A percentile compares a stretch with the other conserved stretches of the same genome.
These are phyloP conservation scores for Mimosa bimucronata DNA, from an alignment of 306 rosid genomes.

Conservation along the genomic window DNA sequence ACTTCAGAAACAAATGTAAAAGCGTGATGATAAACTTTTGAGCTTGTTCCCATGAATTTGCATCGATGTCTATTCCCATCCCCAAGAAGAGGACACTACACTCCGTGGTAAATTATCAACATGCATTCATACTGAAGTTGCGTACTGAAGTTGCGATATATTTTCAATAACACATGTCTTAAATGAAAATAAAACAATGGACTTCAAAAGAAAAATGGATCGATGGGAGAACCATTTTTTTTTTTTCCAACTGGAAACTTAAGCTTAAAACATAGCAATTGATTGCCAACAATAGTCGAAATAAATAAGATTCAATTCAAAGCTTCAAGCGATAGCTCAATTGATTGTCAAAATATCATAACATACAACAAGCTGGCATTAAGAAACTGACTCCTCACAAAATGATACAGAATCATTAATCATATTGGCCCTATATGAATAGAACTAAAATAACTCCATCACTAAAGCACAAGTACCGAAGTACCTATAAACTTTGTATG, in stretches of 20 bases:
- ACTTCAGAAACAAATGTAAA: slow-evolving; percentile 7
- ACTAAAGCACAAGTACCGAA: slow-evolving; percentile 40
- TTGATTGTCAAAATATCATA: slow-evolving; percentile 18
- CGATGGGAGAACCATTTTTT: neutral
- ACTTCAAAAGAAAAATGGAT: neutral
- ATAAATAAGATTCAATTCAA: slow-evolving; percentile 16
- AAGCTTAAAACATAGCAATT: neutral
- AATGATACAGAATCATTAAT: slow-evolving; percentile 42
- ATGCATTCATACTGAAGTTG: neutral
- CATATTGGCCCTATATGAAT: slow-evolving; percentile 30
- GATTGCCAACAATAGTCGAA: neutral
- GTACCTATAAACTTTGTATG: slow-evolving; percentile 33
- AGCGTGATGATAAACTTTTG: neutral
- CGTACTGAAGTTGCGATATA: neutral
- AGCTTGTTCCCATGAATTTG: slow-evolving; percentile 5
- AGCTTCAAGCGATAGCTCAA: slow-evolving; percentile 30
- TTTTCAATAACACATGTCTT: neutral
- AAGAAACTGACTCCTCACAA: slow-evolving; percentile 41
- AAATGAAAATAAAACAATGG: neutral
- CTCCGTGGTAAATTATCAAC: slow-evolving; percentile 4
- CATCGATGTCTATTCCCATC: slow-evolving; percentile 2
- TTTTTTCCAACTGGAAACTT: neutral
- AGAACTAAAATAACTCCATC: slow-evolving; percentile 18
- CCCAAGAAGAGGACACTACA: slow-evolving; percentile 17
- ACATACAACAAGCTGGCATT: slow-evolving; percentile 18